Percentiles rank a stretch among this genome's conserved stretches.
Evolutionary conservation across 2,329 filamentous ascomycete species (phyloP).

Genomic region (Triangularia setosa): DNA sequence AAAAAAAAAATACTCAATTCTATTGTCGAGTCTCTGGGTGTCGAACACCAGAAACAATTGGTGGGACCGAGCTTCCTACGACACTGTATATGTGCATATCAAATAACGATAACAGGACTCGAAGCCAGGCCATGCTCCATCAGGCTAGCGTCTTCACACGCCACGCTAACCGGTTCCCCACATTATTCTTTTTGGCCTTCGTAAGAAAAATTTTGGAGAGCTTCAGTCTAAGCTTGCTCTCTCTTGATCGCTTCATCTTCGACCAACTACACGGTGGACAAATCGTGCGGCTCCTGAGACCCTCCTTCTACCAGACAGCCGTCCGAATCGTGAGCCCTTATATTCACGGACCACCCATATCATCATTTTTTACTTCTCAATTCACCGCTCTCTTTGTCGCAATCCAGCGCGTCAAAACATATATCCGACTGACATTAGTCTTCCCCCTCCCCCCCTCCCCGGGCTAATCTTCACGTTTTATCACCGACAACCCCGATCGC

Average conservation of each 20-base stretch:
- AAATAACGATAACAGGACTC: not conserved
- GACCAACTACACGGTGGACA: slow-evolving; percentile 18
- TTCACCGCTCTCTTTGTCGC: slow-evolving; percentile 5
- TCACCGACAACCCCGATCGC: not conserved
- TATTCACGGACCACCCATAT: slow-evolving; percentile 19
- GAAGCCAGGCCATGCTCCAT: not conserved
- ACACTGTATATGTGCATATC: not conserved
- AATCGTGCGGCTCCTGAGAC: slow-evolving; percentile 22
- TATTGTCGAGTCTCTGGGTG: not conserved
- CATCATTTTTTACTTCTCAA: slow-evolving; percentile 1
- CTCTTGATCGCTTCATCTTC: slow-evolving; percentile 4
- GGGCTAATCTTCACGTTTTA: not conserved
- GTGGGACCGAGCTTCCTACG: not conserved
- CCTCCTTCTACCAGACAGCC: slow-evolving; percentile 20
- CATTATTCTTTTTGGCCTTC: slow-evolving; percentile 1
- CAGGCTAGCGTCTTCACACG: slow-evolving; percentile 5
- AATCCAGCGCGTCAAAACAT: not conserved
- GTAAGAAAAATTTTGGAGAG: slow-evolving; percentile 19
- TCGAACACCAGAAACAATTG: not conserved
- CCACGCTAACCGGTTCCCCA: slow-evolving; percentile 14
- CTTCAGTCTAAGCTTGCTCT: not conserved
- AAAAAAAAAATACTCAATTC: not conserved
- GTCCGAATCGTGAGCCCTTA: slow-evolving; percentile 19
- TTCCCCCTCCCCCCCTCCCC: not conserved
- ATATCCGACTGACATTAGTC: not conserved